Evolutionary conservation across 2,329 filamentous ascomycete species (phyloP).

Genomic region (Aspergillus sp.): DNA sequence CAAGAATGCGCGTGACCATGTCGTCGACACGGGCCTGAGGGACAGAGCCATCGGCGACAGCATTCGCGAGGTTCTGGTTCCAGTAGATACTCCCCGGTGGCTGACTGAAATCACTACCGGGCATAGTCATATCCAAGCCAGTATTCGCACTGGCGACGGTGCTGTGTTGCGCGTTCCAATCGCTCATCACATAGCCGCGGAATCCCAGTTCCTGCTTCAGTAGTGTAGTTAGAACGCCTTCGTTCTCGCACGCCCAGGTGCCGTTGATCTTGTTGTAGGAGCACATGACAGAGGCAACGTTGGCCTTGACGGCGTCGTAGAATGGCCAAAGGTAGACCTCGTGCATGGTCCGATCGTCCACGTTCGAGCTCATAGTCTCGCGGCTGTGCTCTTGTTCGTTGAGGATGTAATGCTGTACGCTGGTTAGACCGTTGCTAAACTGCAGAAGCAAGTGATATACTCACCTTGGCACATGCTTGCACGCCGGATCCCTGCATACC

Average conservation of each 20-base stretch:
- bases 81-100: slow-evolving; percentile 24
- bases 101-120: slow-evolving; percentile 47
- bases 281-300: slow-evolving; percentile 55
- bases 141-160: slow-evolving; percentile 65
- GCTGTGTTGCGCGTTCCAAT: slow-evolving; percentile 74
- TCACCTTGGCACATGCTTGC: slow-evolving; percentile 25
- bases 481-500: slow-evolving; percentile 46
- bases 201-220: slow-evolving; percentile 79
- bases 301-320: slow-evolving; percentile 66
- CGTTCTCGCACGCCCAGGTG: slow-evolving; percentile 77
- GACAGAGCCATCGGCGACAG: slow-evolving; percentile 61
- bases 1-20: slow-evolving; percentile 55
- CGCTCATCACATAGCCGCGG: slow-evolving; percentile 76
- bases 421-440: slow-evolving; percentile 37
- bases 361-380: slow-evolving; percentile 44
- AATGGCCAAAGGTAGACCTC: slow-evolving; percentile 79
- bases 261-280: slow-evolving; percentile 67
- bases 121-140: slow-evolving; percentile 86
- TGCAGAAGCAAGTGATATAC: background rate
- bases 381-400: slow-evolving; percentile 63
- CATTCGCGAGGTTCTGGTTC: slow-evolving; percentile 46
- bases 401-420: slow-evolving; percentile 49
- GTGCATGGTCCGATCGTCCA: slow-evolving; percentile 71
- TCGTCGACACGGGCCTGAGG: slow-evolving; percentile 56
- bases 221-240: slow-evolving; percentile 69